Conservation (phyloP, 495 filamentous ascomycete genomes). For the Chaetomium cochliodes region DNA sequence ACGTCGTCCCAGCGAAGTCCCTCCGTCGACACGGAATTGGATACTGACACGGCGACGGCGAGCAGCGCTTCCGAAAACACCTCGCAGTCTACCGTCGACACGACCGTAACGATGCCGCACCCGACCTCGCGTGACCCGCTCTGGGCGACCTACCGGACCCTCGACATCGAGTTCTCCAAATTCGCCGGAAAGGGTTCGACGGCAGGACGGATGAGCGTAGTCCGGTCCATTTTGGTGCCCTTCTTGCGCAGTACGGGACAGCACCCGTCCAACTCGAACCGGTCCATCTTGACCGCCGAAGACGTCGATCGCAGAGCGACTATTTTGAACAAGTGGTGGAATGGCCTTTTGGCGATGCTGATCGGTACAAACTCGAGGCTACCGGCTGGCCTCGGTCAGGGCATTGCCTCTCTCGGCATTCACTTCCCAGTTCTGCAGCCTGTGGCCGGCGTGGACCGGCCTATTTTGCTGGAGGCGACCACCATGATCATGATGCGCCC, state of each 20-base stretch:
- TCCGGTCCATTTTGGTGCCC: slow-evolving; percentile 76
- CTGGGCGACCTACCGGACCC: slow-evolving; percentile 77
- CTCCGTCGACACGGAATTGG: slow-evolving; percentile 30
- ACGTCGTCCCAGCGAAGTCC: slow-evolving; percentile 48
- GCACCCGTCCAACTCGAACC: slow-evolving; percentile 66
- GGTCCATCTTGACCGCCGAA: slow-evolving; percentile 60
- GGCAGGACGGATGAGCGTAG: slow-evolving; percentile 72
- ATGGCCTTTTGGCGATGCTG: slow-evolving; percentile 80
- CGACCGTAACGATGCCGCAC: slow-evolving; percentile 42
- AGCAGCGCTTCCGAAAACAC: slow-evolving; percentile 56
- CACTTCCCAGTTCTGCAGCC: slow-evolving; percentile 56
- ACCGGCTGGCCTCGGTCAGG: slow-evolving; percentile 45
- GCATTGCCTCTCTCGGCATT: slow-evolving; percentile 20
- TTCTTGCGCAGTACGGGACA: slow-evolving; percentile 71
- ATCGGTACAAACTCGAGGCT: slow-evolving; percentile 54
- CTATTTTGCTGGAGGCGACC: slow-evolving; percentile 79
- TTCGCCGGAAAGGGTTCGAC: slow-evolving; percentile 73
- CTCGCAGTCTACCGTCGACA: slow-evolving; percentile 53
- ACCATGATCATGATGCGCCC: slow-evolving; percentile 87
- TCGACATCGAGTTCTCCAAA: slow-evolving; percentile 82
- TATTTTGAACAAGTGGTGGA: slow-evolving; percentile 96
- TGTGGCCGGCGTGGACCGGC: slow-evolving; percentile 52
- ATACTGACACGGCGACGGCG: slow-evolving; percentile 48
- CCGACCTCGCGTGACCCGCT: slow-evolving; percentile 71
- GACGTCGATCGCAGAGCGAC: slow-evolving; percentile 81